phyloP scores from a whole-genome alignment of 179 eudicot species.

The Beta corolliflora region DNA sequence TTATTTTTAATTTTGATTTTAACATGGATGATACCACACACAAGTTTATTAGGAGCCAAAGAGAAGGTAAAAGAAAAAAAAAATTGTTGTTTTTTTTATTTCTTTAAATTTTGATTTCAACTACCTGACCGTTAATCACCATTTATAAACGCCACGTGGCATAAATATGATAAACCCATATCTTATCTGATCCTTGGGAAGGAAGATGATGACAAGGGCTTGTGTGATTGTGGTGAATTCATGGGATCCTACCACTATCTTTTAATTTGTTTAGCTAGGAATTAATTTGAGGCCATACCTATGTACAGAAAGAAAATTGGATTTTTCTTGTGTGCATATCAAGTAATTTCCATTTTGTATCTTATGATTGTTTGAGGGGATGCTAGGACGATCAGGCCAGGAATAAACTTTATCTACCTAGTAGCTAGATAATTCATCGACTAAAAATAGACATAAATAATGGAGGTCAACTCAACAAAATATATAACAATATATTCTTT shows the following conservation, averaged over 20 bases:
- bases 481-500: too few species aligned
- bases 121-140: constrained; percentile 12
- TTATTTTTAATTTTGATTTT: too few species aligned
- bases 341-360: background rate
- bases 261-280: background rate
- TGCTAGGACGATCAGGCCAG: too few species aligned
- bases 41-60: too few species aligned
- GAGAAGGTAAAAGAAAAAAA: background rate
- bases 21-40: too few species aligned
- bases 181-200: constrained; percentile 24
- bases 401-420: too few species aligned
- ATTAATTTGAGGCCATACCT: background rate
- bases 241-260: constrained; percentile 6
- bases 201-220: background rate
- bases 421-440: too few species aligned
- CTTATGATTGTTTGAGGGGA: too few species aligned
- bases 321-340: background rate
- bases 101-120: background rate
- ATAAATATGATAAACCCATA: background rate
- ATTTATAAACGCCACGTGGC: constrained; percentile 27
- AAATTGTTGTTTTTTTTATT: background rate
- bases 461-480: too few species aligned
- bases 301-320: background rate
- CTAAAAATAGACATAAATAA: too few species aligned
- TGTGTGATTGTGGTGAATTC: constrained; percentile 23